phyloP scores from a whole-genome alignment of 2,329 filamentous ascomycete genomes.

The Sclerotinia subarctica region DNA sequence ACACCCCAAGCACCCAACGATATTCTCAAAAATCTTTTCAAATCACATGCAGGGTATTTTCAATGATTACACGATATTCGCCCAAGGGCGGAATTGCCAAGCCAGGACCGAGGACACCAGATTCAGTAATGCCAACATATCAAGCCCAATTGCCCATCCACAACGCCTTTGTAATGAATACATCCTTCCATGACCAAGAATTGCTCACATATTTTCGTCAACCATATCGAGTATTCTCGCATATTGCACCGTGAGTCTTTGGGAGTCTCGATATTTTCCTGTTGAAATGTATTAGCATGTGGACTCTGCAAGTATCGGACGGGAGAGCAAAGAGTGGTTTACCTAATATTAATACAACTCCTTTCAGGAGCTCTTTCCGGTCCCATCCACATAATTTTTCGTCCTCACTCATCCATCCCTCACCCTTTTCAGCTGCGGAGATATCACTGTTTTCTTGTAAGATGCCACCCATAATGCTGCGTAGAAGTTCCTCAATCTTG shows the following conservation, averaged over 20 bases:
- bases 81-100: not conserved
- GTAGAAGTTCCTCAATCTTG: slow-evolving; percentile 91
- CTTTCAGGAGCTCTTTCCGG: slow-evolving; percentile 79
- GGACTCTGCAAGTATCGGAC: not conserved
- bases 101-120: slow-evolving; percentile 11
- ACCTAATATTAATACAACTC: slow-evolving; percentile 91
- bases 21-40: not conserved
- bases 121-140: not conserved
- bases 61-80: slow-evolving; percentile 11
- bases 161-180: slow-evolving; percentile 16
- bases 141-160: slow-evolving; percentile 4
- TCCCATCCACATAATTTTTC: slow-evolving; percentile 88
- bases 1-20: not conserved
- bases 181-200: not conserved
- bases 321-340: slow-evolving; percentile 39
- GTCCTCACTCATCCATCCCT: slow-evolving; percentile 63
- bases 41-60: slow-evolving; percentile 17
- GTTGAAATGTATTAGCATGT: slow-evolving; percentile 24
- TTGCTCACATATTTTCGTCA: slow-evolving; percentile 28
- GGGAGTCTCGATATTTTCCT: slow-evolving; percentile 95
- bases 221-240: slow-evolving; percentile 71
- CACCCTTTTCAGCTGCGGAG: slow-evolving; percentile 42
- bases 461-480: slow-evolving; percentile 73
- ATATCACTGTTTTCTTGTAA: slow-evolving; percentile 54
- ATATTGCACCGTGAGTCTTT: slow-evolving; percentile 92